Percentiles rank a stretch among this genome's conserved stretches.
phyloP scores from a whole-genome alignment of 805 yeast genomes.

The Sugiyamaella floridensis region DNA sequence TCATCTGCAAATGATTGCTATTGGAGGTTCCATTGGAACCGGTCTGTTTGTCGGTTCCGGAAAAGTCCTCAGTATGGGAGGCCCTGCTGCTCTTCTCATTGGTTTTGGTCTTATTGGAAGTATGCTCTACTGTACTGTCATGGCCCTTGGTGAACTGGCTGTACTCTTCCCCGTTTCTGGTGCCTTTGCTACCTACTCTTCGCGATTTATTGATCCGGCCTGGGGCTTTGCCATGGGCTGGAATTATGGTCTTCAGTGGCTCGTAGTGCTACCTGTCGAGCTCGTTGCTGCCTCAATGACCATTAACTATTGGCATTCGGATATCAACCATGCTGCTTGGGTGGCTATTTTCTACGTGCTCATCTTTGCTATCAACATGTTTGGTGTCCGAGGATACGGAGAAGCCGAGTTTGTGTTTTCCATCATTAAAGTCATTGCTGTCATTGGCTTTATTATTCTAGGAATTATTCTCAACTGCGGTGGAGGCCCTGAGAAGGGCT shows the following conservation, averaged over 20 bases:
- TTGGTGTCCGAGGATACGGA: conserved; percentile 55
- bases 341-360: conserved; percentile 51
- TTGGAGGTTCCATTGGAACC: conserved; percentile 74
- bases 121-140: conserved; percentile 53
- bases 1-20: conserved; percentile 56
- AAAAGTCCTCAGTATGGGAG: conserved; percentile 46
- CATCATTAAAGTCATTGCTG: conserved; percentile 49
- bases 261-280: conserved; percentile 56
- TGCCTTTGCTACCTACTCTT: conserved; percentile 48
- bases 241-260: conserved; percentile 56
- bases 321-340: conserved; percentile 50
- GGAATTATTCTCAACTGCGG: conserved; percentile 46
- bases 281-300: conserved; percentile 53
- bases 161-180: conserved; percentile 52
- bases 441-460: conserved; percentile 52
- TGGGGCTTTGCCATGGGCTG: conserved; percentile 64
- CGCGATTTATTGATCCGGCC: conserved; percentile 53
- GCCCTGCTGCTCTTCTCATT: conserved; percentile 56
- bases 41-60: conserved; percentile 68
- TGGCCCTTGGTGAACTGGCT: conserved; percentile 61
- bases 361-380: conserved; percentile 42
- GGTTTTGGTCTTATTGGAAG: conserved; percentile 56
- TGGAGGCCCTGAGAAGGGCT: conserved; percentile 54
- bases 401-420: conserved; percentile 64
- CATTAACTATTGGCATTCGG: conserved; percentile 44